These are phyloP conservation scores for Salvia rosmarinus DNA, from an alignment of 257 asterid species.

Conservation along the genomic window DNA sequence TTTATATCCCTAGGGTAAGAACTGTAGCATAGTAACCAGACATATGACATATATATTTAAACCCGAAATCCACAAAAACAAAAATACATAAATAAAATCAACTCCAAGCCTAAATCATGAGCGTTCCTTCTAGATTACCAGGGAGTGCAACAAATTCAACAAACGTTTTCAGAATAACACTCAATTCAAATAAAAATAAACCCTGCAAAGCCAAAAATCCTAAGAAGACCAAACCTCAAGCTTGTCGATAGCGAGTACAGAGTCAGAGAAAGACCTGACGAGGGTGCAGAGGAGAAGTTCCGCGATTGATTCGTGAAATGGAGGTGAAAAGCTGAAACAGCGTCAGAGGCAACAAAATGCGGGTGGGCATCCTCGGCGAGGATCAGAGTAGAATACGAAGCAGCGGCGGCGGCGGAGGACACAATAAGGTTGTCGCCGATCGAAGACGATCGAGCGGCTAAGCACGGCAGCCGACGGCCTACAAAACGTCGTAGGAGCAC, in stretches of 20 bases:
- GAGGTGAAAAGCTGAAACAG: slow-evolving; percentile 29
- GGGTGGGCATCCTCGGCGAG: slow-evolving; percentile 53
- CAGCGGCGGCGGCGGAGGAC: slow-evolving; percentile 72
- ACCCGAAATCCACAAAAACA: neutral
- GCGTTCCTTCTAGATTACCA: neutral
- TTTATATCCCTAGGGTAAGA: neutral
- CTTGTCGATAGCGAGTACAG: slow-evolving; percentile 12
- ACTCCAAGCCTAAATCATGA: neutral
- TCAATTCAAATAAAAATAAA: neutral
- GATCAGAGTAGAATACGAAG: slow-evolving; percentile 58
- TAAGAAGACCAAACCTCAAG: neutral
- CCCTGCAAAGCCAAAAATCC: neutral
- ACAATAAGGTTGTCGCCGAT: slow-evolving; percentile 53
- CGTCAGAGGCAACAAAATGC: slow-evolving; percentile 40
- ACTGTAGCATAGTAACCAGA: neutral
- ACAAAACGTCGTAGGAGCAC: slow-evolving; percentile 61
- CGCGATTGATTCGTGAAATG: slow-evolving; percentile 45
- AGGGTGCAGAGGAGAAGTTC: slow-evolving; percentile 61
- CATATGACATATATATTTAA: neutral
- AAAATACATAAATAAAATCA: neutral
- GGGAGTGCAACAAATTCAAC: neutral
- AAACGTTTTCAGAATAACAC: neutral
- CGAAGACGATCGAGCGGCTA: slow-evolving; percentile 47
- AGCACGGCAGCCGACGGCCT: slow-evolving; percentile 35
- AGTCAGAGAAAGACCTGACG: slow-evolving; percentile 55